Percentiles rank a stretch among this genome's conserved stretches.
These are phyloP conservation scores for Yamadazyma akitaensis DNA, from an alignment of 805 yeast species.

Conservation along the genomic window DNA sequence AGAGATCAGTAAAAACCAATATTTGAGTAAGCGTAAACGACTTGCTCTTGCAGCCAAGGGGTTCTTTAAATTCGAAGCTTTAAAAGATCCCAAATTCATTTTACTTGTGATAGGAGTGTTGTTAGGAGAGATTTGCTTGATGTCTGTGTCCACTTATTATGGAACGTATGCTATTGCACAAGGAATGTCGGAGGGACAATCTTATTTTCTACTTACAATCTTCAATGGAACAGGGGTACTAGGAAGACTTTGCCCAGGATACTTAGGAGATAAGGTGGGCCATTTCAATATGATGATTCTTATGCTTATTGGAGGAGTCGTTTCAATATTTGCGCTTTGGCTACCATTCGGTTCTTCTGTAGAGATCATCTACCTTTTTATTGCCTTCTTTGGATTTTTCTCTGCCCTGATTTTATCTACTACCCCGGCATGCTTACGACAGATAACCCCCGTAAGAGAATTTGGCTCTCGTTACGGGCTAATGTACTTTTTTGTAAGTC, in stretches of 20 bases:
- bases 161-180: conserved; percentile 54
- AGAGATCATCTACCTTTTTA: conserved; percentile 47
- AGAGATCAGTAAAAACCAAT: not conserved
- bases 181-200: conserved; percentile 42
- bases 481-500: conserved; percentile 56
- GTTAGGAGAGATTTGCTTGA: conserved; percentile 48
- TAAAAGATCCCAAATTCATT: conserved; percentile 36
- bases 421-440: conserved; percentile 68
- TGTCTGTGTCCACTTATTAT: conserved; percentile 51
- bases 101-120: conserved; percentile 39
- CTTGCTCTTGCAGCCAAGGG: not conserved
- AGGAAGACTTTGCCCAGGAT: conserved; percentile 56
- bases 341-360: conserved; percentile 54
- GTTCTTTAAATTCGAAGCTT: conserved; percentile 16
- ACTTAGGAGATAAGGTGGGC: conserved; percentile 52
- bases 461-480: conserved; percentile 72
- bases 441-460: conserved; percentile 57
- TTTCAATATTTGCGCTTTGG: conserved; percentile 58
- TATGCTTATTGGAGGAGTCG: conserved; percentile 43
- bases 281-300: conserved; percentile 53
- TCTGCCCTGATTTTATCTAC: conserved; percentile 61
- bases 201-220: conserved; percentile 45
- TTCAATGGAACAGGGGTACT: conserved; percentile 44
- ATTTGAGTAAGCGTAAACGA: not conserved
- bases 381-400: conserved; percentile 55